These are phyloP conservation scores for Fusarium tricinctum DNA, from an alignment of 2,329 filamentous ascomycete genomes.

Conservation along the genomic window DNA sequence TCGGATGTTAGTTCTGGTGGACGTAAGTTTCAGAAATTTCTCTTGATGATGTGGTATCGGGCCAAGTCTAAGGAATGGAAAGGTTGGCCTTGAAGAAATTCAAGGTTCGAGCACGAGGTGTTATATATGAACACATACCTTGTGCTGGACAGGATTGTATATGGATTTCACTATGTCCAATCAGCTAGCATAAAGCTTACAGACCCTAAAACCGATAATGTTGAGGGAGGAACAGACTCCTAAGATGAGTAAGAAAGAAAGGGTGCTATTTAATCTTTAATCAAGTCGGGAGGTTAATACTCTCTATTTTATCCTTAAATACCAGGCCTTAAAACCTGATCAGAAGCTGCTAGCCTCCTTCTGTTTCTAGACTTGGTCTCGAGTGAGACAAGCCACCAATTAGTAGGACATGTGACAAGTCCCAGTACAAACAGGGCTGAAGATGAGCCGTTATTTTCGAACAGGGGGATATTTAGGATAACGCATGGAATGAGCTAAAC, in stretches of 20 bases:
- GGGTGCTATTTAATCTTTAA: conserved; percentile 3
- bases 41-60: not conserved
- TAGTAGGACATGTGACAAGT: not conserved
- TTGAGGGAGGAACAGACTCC: not conserved
- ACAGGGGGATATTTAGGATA: not conserved
- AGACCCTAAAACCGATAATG: not conserved
- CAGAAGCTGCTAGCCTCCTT: not conserved
- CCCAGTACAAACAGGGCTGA: not conserved
- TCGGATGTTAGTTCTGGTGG: not conserved
- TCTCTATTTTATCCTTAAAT: conserved; percentile 3
- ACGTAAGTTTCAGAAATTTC: not conserved
- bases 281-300: not conserved
- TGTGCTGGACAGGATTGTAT: not conserved
- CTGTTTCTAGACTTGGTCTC: not conserved
- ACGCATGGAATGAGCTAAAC: not conserved
- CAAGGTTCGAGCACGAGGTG: not conserved
- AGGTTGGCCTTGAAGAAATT: too few relatives aligned
- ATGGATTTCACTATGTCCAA: not conserved
- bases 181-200: not conserved
- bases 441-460: not conserved
- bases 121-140: conserved; percentile 7
- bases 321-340: conserved; percentile 2
- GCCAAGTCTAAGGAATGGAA: too few relatives aligned
- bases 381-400: conserved; percentile 1
- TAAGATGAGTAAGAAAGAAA: conserved; percentile 1